Percentiles rank a stretch among this genome's conserved stretches.
Conservation (phyloP, 495 filamentous ascomycete genomes). For the Tuber umbilicatum region DNA sequence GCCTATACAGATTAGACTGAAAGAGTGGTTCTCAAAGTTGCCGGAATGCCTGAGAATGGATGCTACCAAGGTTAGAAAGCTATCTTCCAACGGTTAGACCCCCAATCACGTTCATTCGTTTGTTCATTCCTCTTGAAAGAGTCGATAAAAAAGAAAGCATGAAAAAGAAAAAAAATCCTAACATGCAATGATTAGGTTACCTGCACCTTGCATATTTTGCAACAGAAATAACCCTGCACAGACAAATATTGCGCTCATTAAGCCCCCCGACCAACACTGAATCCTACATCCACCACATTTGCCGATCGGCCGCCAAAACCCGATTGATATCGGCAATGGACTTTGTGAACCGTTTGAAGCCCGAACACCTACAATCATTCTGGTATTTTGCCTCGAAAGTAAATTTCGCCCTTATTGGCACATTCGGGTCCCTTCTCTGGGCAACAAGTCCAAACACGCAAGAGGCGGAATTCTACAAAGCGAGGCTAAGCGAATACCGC, state of each 20-base stretch:
- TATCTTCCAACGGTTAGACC: slow-evolving; percentile 46
- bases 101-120: slow-evolving; percentile 27
- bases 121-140: not conserved
- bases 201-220: slow-evolving; percentile 80
- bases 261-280: slow-evolving; percentile 46
- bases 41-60: slow-evolving; percentile 65
- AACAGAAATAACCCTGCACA: slow-evolving; percentile 76
- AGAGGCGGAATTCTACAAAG: slow-evolving; percentile 92
- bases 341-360: slow-evolving; percentile 66
- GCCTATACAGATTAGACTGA: slow-evolving; percentile 73
- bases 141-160: slow-evolving; percentile 2
- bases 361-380: slow-evolving; percentile 64
- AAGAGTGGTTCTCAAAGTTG: slow-evolving; percentile 68
- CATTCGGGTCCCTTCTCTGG: slow-evolving; percentile 74
- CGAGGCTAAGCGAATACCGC: slow-evolving; percentile 76
- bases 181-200: slow-evolving; percentile 52
- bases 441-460: slow-evolving; percentile 73
- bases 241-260: slow-evolving; percentile 70
- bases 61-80: slow-evolving; percentile 41
- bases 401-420: slow-evolving; percentile 75
- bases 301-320: slow-evolving; percentile 81
- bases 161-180: slow-evolving; percentile 6
- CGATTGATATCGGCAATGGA: slow-evolving; percentile 71
- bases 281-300: slow-evolving; percentile 82
- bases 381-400: slow-evolving; percentile 78